Base-by-base conservation (phyloP, 768 basidiomycete species). In the Saitozyma podzolica region DNA sequence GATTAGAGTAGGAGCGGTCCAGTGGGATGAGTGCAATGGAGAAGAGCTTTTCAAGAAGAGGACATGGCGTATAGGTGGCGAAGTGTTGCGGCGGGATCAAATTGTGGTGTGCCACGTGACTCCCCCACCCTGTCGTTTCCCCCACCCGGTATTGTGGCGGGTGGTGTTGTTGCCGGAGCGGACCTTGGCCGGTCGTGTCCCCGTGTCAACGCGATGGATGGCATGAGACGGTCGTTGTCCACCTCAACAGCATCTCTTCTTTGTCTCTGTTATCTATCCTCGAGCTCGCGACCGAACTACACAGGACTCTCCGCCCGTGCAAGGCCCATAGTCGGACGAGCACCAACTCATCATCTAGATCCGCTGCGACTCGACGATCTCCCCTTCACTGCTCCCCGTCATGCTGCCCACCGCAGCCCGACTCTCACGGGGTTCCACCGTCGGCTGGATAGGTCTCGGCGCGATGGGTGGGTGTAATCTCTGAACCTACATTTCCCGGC, bases 381-480 rank as follows among this genome's bases (percentile, higher is more conserved):
- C 10, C 11, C 16, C 10, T 5, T 6, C n/a, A 49, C 48, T 19
- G n/a, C 40, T 17, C n/a, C 2, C 14, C 6, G 62, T 19, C 43
- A 75, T 75, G 73, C 51, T 63, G 14, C 49, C 67, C 9, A 60
- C 70, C 8, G 9, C 49, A 4, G n/a, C 52, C 5, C 40, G 56
- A 9, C 59, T 61, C 6, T 63, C 65, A 17, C 55, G 74, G 40
- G 47, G 62, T 13, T 58, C 71, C 17, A 71, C 69, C 0, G 67
- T 70, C 62, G 74, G 74, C 43, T 76, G 72, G 72, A 70, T 76
- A 43, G 74, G 74, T 39, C 67, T 76, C 3, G 74, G 74, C 29
- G 69, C 69, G 16, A 76, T 76, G 74, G 74, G 74, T 70, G 48
- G 59, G 71, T 20, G 13, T n/a, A 1, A 40, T 40, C 19, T 37